Percentiles rank a stretch among this genome's conserved stretches.
Conservation (phyloP, 495 filamentous ascomycete genomes). For the Amniculicola lignicola region DNA sequence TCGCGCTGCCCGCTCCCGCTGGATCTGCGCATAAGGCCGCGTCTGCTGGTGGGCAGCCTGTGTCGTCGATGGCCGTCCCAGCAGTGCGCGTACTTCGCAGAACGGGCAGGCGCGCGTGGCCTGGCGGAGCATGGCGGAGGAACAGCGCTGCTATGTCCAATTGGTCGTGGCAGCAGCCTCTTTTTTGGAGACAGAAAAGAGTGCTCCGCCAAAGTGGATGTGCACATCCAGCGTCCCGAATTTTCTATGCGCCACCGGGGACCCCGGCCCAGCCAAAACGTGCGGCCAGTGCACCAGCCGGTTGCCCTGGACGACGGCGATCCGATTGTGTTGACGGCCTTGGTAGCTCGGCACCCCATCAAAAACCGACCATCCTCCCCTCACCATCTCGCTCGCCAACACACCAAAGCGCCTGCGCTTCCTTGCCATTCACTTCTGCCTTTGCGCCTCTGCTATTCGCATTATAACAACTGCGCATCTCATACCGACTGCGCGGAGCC, state of each 20-base stretch:
- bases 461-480: constrained; percentile 18
- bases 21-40: constrained; percentile 31
- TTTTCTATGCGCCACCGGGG: too few species aligned
- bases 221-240: too few species aligned
- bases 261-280: background rate
- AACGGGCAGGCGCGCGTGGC: constrained; percentile 36
- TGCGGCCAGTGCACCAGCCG: background rate
- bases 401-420: constrained; percentile 26
- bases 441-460: background rate
- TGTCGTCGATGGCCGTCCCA: background rate
- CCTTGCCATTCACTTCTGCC: constrained; percentile 18
- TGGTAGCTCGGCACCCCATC: background rate
- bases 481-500: constrained; percentile 11
- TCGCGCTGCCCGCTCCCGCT: constrained; percentile 15
- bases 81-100: constrained; percentile 37
- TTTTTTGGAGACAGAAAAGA: too few species aligned
- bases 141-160: background rate
- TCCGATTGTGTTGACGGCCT: constrained; percentile 9
- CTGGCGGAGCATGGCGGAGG: constrained; percentile 29
- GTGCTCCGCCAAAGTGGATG: too few species aligned
- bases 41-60: constrained; percentile 26
- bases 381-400: constrained; percentile 11
- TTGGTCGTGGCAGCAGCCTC: background rate
- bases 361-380: background rate
- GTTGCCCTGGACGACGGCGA: background rate